phyloP scores from a whole-genome alignment of 768 basidiomycete genomes.

The Coprinopsis marcescibilis region DNA sequence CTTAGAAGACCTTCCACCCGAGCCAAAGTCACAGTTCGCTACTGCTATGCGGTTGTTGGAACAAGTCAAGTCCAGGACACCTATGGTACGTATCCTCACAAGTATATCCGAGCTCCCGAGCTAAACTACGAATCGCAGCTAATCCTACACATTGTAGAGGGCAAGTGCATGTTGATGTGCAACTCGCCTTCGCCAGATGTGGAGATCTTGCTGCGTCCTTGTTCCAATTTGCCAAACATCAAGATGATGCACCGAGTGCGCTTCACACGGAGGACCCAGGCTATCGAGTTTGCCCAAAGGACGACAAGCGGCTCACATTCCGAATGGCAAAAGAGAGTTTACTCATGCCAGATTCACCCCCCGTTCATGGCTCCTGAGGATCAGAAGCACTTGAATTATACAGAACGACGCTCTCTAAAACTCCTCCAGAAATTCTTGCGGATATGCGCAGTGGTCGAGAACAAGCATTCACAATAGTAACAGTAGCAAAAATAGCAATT shows the following conservation, averaged over 20 bases:
- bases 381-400: slow-evolving; percentile 13
- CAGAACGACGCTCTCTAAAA: slow-evolving; percentile 3
- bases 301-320: slow-evolving; percentile 24
- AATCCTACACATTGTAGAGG: slow-evolving; percentile 30
- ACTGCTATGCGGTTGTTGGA: slow-evolving; percentile 39
- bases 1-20: slow-evolving; percentile 31
- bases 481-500: background rate
- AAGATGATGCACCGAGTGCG: slow-evolving; percentile 31
- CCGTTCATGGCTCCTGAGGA: slow-evolving; percentile 20
- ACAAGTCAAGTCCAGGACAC: slow-evolving; percentile 47
- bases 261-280: slow-evolving; percentile 26
- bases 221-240: background rate
- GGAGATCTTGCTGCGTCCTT: slow-evolving; percentile 31
- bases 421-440: slow-evolving; percentile 2
- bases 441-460: background rate
- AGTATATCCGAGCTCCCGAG: background rate
- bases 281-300: slow-evolving; percentile 32
- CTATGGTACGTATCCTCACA: slow-evolving; percentile 32
- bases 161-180: slow-evolving; percentile 47
- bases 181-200: slow-evolving; percentile 44
- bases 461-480: slow-evolving; percentile 16
- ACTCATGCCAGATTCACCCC: slow-evolving; percentile 16
- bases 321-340: slow-evolving; percentile 35
- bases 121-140: slow-evolving; percentile 26
- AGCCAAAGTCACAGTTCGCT: slow-evolving; percentile 41